Evolutionary conservation across 1,284 basidiomycete genomes (phyloP).

Genomic region (Ustilago bromivora): DNA sequence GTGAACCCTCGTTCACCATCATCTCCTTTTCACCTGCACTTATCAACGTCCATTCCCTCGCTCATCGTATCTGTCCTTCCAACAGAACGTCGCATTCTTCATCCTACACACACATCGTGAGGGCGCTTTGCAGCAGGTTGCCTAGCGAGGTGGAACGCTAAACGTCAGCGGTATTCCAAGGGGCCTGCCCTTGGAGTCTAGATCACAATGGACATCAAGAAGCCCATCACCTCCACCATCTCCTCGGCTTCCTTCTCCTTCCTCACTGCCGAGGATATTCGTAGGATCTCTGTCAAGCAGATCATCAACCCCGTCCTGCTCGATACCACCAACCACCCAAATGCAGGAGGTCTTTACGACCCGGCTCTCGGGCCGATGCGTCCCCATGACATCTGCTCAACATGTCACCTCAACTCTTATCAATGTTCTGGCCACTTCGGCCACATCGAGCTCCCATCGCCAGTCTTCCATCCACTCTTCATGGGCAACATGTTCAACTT

Average conservation of each 20-base stretch:
- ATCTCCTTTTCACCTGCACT: slow-evolving; percentile 4
- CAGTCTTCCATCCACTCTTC: slow-evolving; percentile 97
- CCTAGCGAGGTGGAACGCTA: slow-evolving; percentile 17
- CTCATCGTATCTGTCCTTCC: no score
- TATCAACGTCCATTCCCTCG: not conserved
- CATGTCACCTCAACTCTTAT: slow-evolving; percentile 90
- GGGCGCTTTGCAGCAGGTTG: slow-evolving; percentile 10
- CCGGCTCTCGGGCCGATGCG: slow-evolving; percentile 88
- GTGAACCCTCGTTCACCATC: not conserved
- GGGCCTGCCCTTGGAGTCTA: slow-evolving; percentile 38
- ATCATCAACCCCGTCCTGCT: slow-evolving; percentile 92
- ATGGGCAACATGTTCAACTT: slow-evolving; percentile 92
- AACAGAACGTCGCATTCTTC: not conserved
- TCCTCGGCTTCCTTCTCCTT: slow-evolving; percentile 93
- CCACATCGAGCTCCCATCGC: slow-evolving; percentile 96
- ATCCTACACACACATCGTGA: not conserved
- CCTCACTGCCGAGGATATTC: slow-evolving; percentile 89
- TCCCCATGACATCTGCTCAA: slow-evolving; percentile 79
- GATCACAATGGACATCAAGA: slow-evolving; percentile 86
- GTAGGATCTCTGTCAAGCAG: slow-evolving; percentile 94
- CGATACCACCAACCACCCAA: slow-evolving; percentile 93
- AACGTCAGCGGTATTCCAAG: slow-evolving; percentile 23
- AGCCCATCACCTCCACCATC: slow-evolving; percentile 86
- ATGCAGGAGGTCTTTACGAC: slow-evolving; percentile 92
- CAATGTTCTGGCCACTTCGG: slow-evolving; percentile 98